Evolutionary conservation across 139 green algal genomes (phyloP), one percentile per base, ranked within the genome.

Genomic region (Picochlorum sp.): DNA sequence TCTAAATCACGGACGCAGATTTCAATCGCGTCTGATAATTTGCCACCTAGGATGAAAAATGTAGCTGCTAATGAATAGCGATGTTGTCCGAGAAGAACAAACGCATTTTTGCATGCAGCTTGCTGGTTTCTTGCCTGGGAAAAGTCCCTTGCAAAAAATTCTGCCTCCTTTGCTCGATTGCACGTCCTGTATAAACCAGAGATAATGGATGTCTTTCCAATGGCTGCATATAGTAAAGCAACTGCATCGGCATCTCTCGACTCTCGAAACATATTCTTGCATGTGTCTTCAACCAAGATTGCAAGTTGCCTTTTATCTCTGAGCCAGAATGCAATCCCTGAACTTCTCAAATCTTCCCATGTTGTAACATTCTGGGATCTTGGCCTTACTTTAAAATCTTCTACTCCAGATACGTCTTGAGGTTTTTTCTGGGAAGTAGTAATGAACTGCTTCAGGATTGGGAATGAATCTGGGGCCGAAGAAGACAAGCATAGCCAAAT

Each of bases 21-120:
- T 10, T 32, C 21, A 7, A 65, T 21, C 13, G 58, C 58, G n/a
- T 66, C 37, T 14, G 10, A 10, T 24, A 20, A n/a, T 38, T 18
- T 66, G 6, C 11, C 34, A 64, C 77, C 83, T 3, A 97, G 77
- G 11, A 97, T 52, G 69, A 97, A 97, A 75, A 97, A 95, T 8
- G 80, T 78, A 2, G 88, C 85, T 6, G 88, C 90, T 47, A 95
- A 72, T 62, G 86, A 65, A 46, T 83, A 80, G 38, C 86, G 72
- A 82, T 96, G 90, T 74, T 96, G 82, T 0, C 82, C 83, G 58
- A 96, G 72, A 56, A 97, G 77, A 41, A 88, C 82, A 69, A 87
- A 96, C 0, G 90, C 90, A 65, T 97, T 96, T 80, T 96, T 96
- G 49, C 70, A 72, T 3, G 90, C 90, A 6, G 88, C 87, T 24